Percentiles rank a stretch among this genome's conserved stretches.
Evolutionary conservation across 2,329 filamentous ascomycete species (phyloP).

Genomic region (Juglanconis oblonga): DNA sequence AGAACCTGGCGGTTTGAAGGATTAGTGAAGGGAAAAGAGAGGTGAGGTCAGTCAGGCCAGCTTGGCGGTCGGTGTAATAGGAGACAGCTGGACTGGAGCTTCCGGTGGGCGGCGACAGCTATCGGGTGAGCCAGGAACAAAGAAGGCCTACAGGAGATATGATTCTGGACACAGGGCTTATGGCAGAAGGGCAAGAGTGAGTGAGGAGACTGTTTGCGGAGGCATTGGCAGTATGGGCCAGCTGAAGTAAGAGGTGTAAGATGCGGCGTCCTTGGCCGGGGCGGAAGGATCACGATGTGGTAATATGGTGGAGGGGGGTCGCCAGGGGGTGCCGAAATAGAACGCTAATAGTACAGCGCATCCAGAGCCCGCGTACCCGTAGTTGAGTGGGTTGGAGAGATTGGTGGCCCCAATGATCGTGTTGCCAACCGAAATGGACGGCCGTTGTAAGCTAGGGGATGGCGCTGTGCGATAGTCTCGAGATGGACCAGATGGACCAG

Average conservation of each 20-base stretch:
- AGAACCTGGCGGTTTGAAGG: conserved; percentile 21
- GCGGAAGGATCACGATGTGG: neutral
- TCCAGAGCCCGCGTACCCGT: too few species aligned
- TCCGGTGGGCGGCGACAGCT: neutral
- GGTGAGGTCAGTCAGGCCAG: conserved; percentile 10
- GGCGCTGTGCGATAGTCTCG: neutral
- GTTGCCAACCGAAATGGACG: too few species aligned
- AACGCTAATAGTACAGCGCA: too few species aligned
- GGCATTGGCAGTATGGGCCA: neutral
- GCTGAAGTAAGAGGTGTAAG: neutral
- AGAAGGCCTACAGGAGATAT: neutral
- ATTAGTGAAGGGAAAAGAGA: conserved; percentile 8
- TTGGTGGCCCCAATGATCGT: too few species aligned
- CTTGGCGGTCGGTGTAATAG: conserved; percentile 7
- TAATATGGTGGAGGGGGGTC: neutral
- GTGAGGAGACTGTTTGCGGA: neutral
- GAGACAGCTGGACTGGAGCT: conserved; percentile 7
- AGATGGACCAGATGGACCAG: neutral
- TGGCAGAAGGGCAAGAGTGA: neutral
- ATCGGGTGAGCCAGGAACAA: too few species aligned
- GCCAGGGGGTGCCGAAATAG: too few species aligned
- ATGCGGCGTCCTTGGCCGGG: neutral
- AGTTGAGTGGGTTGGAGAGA: too few species aligned
- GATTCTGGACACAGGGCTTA: neutral
- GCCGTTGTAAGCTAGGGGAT: too few species aligned